phyloP scores from a whole-genome alignment of 352 stramenopile genomes.

The Phytophthora cryptogea region DNA sequence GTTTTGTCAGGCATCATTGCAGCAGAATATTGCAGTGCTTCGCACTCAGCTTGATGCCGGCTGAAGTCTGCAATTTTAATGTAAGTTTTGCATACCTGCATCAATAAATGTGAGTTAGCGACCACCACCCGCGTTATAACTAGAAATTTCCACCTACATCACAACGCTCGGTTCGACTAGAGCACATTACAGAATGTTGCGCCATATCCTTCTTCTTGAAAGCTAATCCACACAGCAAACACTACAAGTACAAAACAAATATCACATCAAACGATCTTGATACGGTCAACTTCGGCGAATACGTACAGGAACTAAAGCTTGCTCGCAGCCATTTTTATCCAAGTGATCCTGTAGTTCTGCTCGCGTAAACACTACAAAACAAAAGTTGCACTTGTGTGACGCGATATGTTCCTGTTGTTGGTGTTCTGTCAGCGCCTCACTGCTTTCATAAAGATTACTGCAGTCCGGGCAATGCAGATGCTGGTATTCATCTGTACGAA shows the following conservation, averaged over 20 bases:
- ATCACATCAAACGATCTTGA: not conserved
- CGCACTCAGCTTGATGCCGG: conserved; percentile 13
- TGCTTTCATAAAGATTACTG: conserved; percentile 23
- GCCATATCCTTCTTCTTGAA: conserved; percentile 51
- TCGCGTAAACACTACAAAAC: conserved; percentile 34
- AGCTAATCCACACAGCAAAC: conserved; percentile 49
- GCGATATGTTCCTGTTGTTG: conserved; percentile 23
- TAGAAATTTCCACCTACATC: conserved; percentile 35
- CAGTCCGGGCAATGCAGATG: conserved; percentile 56
- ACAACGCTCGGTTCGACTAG: conserved; percentile 58
- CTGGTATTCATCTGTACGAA: conserved; percentile 27
- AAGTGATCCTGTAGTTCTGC: conserved; percentile 27
- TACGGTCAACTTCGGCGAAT: not conserved
- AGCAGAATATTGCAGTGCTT: not conserved
- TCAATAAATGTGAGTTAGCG: conserved; percentile 10
- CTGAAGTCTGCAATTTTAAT: conserved; percentile 47
- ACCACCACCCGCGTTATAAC: not conserved
- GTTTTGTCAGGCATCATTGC: not conserved
- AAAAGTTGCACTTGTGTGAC: conserved; percentile 34
- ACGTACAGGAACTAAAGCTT: conserved; percentile 35
- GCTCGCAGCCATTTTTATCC: conserved; percentile 22
- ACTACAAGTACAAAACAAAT: conserved; percentile 29
- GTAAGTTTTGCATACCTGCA: conserved; percentile 52
- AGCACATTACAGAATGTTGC: conserved; percentile 43
- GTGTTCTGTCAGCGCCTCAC: conserved; percentile 18